A percentile compares a stretch with the other conserved stretches of the same genome.
These are phyloP conservation scores for Termitomyces sp. DNA, from an alignment of 768 basidiomycete species.

Conservation along the genomic window DNA sequence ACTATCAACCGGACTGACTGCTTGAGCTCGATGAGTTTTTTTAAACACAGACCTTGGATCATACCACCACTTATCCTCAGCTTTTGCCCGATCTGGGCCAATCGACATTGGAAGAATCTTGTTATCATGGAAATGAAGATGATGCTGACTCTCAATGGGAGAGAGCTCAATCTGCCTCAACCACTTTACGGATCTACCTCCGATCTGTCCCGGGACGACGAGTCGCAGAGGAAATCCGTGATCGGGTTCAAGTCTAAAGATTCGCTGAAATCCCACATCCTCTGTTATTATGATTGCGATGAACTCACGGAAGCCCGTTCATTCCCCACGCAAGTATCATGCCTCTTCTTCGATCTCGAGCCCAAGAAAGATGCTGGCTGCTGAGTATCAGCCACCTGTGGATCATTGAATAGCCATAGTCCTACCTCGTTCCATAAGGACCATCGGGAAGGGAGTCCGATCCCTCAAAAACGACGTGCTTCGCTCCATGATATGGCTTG, in stretches of 20 bases:
- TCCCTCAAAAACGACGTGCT: conserved; percentile 58
- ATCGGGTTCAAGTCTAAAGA: conserved; percentile 41
- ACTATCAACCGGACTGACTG: conserved; percentile 14
- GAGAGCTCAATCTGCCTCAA: conserved; percentile 48
- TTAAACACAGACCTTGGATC: conserved; percentile 33
- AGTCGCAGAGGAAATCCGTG: conserved; percentile 66
- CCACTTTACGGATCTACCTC: conserved; percentile 60
- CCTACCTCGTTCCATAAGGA: conserved; percentile 50
- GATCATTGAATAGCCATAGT: not conserved
- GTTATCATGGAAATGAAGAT: conserved; percentile 46
- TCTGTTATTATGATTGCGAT: not conserved
- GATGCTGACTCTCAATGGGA: conserved; percentile 45
- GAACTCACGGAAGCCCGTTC: conserved; percentile 43
- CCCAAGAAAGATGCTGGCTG: conserved; percentile 31
- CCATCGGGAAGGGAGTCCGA: conserved; percentile 52
- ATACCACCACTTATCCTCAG: conserved; percentile 51
- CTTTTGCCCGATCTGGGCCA: conserved; percentile 44
- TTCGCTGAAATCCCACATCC: not conserved
- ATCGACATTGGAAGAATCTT: conserved; percentile 53
- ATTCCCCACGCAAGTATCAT: conserved; percentile 53
- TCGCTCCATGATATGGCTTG: conserved; percentile 26
- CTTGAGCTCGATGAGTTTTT: not conserved
- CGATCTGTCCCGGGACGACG: conserved; percentile 58
- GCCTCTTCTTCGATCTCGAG: conserved; percentile 35
- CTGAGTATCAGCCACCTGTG: not conserved